Base-by-base conservation (phyloP, 768 basidiomycete species). In the Lactarius sanguifluus region DNA sequence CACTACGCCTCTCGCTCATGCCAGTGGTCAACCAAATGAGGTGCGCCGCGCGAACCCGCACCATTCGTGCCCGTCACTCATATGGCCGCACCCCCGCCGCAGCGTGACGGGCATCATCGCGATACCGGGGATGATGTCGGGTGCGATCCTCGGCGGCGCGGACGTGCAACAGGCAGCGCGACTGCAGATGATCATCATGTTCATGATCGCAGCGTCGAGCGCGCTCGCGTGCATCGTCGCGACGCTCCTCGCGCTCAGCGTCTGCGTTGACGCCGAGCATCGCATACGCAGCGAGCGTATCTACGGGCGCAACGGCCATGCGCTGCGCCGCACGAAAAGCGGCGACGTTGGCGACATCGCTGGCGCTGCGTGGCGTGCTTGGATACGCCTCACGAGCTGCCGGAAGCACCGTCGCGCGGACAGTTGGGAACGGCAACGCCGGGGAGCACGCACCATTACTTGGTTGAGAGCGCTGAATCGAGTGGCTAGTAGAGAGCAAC, bases 111-210 rank as follows among this genome's bases (percentile, higher is more conserved):
- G 90, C 7, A 87, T 90, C 64, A 89, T 91, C 62, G 78, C 89
- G n/a, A 91, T 90, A 63, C 89, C 90, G 1, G 92, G 92, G 3
- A 94, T 92, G 91, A 93, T 95, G 91, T 92, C 91, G 0, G 94
- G 94, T 70, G 91, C 94, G 5, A 89, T 96, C 67, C 85, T 95
- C 15, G 94, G 91, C 15, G 94, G 93, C 0, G 85, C 90, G 13
- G 87, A 88, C 36, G 90, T 95, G 50, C 82, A 91, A 23, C 92
- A 93, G 76, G 94, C 94, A 0, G 91, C 91, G 2, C 85, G 87
- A 60, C 78, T 95, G 18, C 94, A 95, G 71, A 94, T 94, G 89
- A 87, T 96, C 65, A 92, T 96, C 78, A 91, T 94, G 87, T 95
- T 96, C 77, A 91, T 95, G 89, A 92, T 95, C 55, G 87, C 88